Evolutionary conservation across 495 filamentous ascomycete genomes (phyloP), one percentile per base, ranked within the genome.

Genomic region (Parathielavia hyrcaniae): DNA sequence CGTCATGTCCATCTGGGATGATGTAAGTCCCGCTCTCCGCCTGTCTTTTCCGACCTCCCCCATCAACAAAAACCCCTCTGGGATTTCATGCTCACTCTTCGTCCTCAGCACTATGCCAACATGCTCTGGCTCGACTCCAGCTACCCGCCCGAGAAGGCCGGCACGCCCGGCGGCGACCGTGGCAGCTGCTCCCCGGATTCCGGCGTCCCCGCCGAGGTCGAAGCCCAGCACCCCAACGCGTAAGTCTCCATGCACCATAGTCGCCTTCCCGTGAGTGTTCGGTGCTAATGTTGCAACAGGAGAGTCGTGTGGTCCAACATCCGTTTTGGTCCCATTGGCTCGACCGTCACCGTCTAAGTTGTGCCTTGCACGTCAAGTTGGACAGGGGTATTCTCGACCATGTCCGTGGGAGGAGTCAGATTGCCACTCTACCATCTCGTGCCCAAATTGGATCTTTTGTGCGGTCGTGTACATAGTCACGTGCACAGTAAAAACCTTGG

Each of bases 91-190:
- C 50, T 53, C 1, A 41, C 22, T 1, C 12, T 30, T 30, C 26
- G n/a, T 4, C 11, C 13, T 19, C 30, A 68, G 66, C 82, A 91
- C 77, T 76, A 80, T 65, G 75, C 82, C 71, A 81, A 88, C 75
- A 92, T 91, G 89, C 79, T 86, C 59, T 92, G 89, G 89, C 83
- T 93, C 63, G 88, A 91, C 75, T 83, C 83, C 63, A 78, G 69
- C 71, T 90, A 87, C 76, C 89, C 88, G 4, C 75, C 79, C 30
- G 78, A 79, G 30, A 72, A 70, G 64, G 64, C 50, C 17, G 64
- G 75, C 53, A 62, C 62, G 9, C 85, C 86, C 30, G 88, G 89
- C 71, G 81, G 80, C 44, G 79, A 76, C 58, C 86, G 88, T 70
- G 88, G 88, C 50, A 77, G 79, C 50, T 93, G 88, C 68, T 51